Conservation (phyloP, 179 eudicot genomes). For the Silene coronaria region DNA sequence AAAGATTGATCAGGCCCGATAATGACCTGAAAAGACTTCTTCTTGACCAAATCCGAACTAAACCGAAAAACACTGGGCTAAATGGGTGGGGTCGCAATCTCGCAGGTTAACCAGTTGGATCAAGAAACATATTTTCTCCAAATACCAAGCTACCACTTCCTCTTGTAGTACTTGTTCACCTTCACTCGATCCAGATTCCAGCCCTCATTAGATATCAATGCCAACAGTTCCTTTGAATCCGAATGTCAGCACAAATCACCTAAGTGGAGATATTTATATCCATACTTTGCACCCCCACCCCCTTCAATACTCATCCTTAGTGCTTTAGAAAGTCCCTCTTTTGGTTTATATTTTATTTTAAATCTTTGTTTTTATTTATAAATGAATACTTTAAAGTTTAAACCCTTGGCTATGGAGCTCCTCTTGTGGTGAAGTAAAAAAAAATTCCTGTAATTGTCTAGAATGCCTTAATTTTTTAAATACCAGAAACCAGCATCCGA, state of each 20-base stretch:
- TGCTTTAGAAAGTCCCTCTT: background rate
- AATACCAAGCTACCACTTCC: background rate
- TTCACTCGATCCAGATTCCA: background rate
- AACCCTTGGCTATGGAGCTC: background rate
- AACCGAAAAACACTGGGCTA: background rate
- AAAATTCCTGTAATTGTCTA: too few relatives aligned
- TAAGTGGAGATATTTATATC: background rate
- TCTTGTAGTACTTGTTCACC: background rate
- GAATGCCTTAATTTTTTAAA: too few relatives aligned
- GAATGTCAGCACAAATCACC: background rate
- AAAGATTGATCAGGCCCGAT: too few relatives aligned
- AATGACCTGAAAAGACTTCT: background rate
- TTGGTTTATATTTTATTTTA: background rate
- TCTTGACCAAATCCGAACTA: background rate
- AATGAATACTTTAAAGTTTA: background rate
- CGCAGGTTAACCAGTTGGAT: background rate
- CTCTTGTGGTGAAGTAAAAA: background rate
- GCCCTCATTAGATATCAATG: background rate
- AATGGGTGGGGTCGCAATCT: background rate
- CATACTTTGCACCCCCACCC: background rate
- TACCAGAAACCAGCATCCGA: too few relatives aligned
- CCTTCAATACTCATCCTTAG: background rate
- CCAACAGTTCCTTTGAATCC: background rate
- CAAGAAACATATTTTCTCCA: background rate
- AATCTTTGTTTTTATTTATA: background rate